Evolutionary conservation across 306 rosid genomes (phyloP), one percentile per base, ranked within the genome.

Genomic region (Quercus rubra): DNA sequence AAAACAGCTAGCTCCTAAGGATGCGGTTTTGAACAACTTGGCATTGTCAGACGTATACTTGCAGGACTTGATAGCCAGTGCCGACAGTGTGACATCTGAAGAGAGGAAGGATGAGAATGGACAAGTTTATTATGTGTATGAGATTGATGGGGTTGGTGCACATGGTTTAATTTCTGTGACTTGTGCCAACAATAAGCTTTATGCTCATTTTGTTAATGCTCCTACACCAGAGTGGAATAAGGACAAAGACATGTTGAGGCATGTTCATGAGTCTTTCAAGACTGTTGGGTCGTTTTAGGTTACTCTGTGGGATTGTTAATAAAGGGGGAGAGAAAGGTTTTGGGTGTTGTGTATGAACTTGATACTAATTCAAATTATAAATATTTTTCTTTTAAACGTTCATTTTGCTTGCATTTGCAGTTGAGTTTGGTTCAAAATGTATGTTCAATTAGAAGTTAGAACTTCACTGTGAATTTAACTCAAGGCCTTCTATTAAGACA

Each of bases 151-250:
- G 52, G 90, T 71, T 55, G 90, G 89, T 0, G 79, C 79, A 3
- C 96, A 95, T 70, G 92, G 98, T 78, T 89, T 95, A 87, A 95
- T 92, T 75, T 89, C 95, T 0, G 95, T 94, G 27, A 94, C 97
- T 3, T 94, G 97, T 85, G 89, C 95, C 1, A 89, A 85, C 21
- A 92, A 94, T 79, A 94, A 94, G 88, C 93, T 92, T 11, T 92
- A 92, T 79, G 97, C 97, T 3, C 99, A 92, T 85, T 92, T 92
- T 66, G 97, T 94, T 21, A 94, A 94, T 85, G 97, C 97, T 14
- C 97, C 97, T 0, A 77, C 84, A 17, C 90, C 95, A 0, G 97
- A 94, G 80, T 92, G 99, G 97, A 91, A 87, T 56, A 90, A 80
- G 41, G 97, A 90, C 76, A 81, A 78, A 77, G 97, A 92, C 28